phyloP scores from a whole-genome alignment of 2,329 filamentous ascomycete genomes.

The Claviceps spartinae region DNA sequence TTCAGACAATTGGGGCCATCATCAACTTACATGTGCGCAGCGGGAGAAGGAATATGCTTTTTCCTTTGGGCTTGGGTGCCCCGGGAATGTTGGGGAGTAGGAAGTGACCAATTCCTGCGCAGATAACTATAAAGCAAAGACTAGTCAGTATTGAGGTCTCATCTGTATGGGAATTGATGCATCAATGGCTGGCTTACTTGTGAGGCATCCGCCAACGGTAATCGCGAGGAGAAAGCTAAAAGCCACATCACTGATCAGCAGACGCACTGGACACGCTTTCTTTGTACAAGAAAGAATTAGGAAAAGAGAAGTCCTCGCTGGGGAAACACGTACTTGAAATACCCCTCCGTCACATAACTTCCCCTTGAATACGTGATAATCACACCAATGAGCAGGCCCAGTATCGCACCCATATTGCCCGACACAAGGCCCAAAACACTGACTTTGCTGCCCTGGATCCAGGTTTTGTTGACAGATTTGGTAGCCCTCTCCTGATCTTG shows the following conservation, averaged over 20 bases:
- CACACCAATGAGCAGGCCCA: slow-evolving; percentile 10
- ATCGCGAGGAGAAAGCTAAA: slow-evolving; percentile 9
- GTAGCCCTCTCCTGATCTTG: background rate
- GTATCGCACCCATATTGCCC: slow-evolving; percentile 9
- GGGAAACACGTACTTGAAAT: slow-evolving; percentile 4
- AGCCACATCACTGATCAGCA: background rate
- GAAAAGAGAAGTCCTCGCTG: background rate
- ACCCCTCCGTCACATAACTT: slow-evolving; percentile 9
- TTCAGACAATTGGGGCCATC: background rate
- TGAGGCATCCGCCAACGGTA: slow-evolving; percentile 9
- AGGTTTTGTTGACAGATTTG: slow-evolving; percentile 2
- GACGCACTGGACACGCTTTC: background rate
- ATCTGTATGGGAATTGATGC: background rate
- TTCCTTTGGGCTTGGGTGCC: slow-evolving; percentile 5
- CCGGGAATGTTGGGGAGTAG: slow-evolving; percentile 9
- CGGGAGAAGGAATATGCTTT: slow-evolving; percentile 8
- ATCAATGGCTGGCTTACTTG: slow-evolving; percentile 4
- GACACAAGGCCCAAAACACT: slow-evolving; percentile 9
- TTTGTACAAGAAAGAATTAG: background rate
- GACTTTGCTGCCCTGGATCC: slow-evolving; percentile 9
- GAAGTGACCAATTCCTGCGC: slow-evolving; percentile 7
- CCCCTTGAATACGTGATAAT: slow-evolving; percentile 10
- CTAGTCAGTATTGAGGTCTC: background rate
- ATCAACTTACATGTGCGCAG: slow-evolving; percentile 8
- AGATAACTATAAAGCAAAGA: slow-evolving; percentile 3